Conservation (phyloP, 345 rosid species). For the Pistacia vera region DNA sequence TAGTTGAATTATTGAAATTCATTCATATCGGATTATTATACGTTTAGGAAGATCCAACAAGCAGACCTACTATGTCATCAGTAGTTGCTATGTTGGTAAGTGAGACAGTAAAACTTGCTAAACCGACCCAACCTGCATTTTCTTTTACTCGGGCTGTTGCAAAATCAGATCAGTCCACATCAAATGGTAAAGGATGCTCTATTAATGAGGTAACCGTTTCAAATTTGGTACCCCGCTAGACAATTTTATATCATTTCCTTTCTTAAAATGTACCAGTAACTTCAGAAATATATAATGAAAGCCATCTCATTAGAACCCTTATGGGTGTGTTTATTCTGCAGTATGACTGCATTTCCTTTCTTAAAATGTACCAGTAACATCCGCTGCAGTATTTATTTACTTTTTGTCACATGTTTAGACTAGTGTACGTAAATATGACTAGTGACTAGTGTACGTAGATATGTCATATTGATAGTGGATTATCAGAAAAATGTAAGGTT, state of each 20-base stretch:
- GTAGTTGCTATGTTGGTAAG: slow-evolving; percentile 13
- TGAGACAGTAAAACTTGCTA: slow-evolving; percentile 20
- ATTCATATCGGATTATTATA: slow-evolving; percentile 21
- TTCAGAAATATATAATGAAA: too few species aligned
- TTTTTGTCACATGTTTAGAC: too few species aligned
- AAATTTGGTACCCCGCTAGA: slow-evolving; percentile 10
- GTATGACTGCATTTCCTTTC: too few species aligned
- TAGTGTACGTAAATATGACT: too few species aligned
- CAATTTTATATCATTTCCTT: neutral
- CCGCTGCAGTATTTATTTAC: too few species aligned
- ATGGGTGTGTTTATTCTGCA: too few species aligned
- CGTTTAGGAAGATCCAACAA: slow-evolving; percentile 19
- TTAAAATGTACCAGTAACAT: too few species aligned
- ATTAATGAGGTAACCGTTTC: slow-evolving; percentile 19
- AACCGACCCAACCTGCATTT: slow-evolving; percentile 29
- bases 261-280: too few species aligned
- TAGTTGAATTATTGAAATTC: slow-evolving; percentile 11
- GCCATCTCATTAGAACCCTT: too few species aligned
- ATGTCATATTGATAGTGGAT: too few species aligned
- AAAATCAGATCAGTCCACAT: neutral
- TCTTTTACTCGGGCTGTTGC: slow-evolving; percentile 7
- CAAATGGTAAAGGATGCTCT: neutral
- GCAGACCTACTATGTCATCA: slow-evolving; percentile 21
- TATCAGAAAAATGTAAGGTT: too few species aligned
- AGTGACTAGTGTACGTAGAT: too few species aligned